Evolutionary conservation across 495 filamentous ascomycete genomes (phyloP).

Genomic region (Bombardia bombarda): DNA sequence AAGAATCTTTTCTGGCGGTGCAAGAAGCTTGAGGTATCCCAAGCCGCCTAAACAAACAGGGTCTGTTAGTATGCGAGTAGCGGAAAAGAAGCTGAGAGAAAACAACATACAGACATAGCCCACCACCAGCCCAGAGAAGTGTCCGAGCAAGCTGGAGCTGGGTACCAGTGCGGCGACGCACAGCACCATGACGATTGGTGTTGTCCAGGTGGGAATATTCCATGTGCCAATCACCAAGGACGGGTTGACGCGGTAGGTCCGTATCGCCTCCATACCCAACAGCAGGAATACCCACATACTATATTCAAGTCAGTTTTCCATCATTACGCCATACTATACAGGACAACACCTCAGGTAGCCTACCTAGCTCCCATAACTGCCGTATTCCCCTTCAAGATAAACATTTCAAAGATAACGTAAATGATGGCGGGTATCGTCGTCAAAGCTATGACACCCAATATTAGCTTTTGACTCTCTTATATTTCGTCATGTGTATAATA

Average conservation of each 20-base stretch:
- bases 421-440: slow-evolving; percentile 68
- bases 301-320: neutral
- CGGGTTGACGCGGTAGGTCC: slow-evolving; percentile 64
- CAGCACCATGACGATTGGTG: slow-evolving; percentile 67
- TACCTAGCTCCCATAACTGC: slow-evolving; percentile 78
- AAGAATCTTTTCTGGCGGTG: slow-evolving; percentile 72
- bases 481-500: neutral
- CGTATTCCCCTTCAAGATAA: slow-evolving; percentile 55
- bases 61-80: slow-evolving; percentile 3
- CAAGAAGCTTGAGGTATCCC: slow-evolving; percentile 76
- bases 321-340: neutral
- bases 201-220: slow-evolving; percentile 85
- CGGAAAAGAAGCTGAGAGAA: neutral
- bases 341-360: slow-evolving; percentile 8
- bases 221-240: slow-evolving; percentile 64
- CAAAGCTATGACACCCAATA: slow-evolving; percentile 44
- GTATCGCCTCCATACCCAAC: slow-evolving; percentile 73
- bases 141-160: slow-evolving; percentile 74
- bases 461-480: slow-evolving; percentile 7
- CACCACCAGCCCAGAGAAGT: slow-evolving; percentile 69
- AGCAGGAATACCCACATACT: slow-evolving; percentile 88
- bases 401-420: slow-evolving; percentile 64
- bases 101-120: slow-evolving; percentile 72
- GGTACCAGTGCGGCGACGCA: slow-evolving; percentile 67
- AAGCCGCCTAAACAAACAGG: slow-evolving; percentile 51